Evolutionary conservation across 2,329 filamentous ascomycete genomes (phyloP), one percentile per base, ranked within the genome.

Genomic region (Fusarium mexicanum): DNA sequence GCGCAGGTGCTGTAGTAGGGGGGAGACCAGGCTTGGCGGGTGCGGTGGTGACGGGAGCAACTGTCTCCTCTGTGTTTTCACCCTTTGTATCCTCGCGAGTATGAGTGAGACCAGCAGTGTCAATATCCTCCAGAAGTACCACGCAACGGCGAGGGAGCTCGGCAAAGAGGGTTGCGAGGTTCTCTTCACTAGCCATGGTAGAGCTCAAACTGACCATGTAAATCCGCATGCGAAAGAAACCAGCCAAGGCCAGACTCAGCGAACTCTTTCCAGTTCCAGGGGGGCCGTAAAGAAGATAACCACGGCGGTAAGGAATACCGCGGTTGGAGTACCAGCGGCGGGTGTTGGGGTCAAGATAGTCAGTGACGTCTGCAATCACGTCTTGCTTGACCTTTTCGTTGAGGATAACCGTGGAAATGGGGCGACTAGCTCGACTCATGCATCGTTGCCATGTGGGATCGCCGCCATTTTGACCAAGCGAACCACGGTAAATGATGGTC

Each of bases 271-370:
- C 93, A 0, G 93, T 95, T 37, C 94, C 93, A 0, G 93, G 93
- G 0, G 94, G 93, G 0, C 94, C 94, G 73, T 95, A 87, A 22
- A 97, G 90, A 0, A 97, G 88, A 78, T 96, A 97, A 0, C 94
- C 95, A 9, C 94, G 88, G 20, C 94, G 89, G 80, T 97, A 97
- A 0, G 95, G 94, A 37, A 97, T 96, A 2, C 94, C 94, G 12
- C 94, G 88, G 74, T 94, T 92, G 1, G 91, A 87, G 79, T 98
- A 97, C 94, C 94, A 97, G n/a, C 91, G 86, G 50, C 89, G 86
- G 1, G 91, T 92, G 18, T 85, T 82, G 0, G 90, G 90, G 70
- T 90, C 85, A 41, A 93, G 86, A 76, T 92, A 92, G 75, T 92
- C 90, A 33, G 84, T 85, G 38, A 91, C 87, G 75, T 92, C 91